Conservation (phyloP, 169 alveolate genomes). For the Theileria luwenshuni region DNA sequence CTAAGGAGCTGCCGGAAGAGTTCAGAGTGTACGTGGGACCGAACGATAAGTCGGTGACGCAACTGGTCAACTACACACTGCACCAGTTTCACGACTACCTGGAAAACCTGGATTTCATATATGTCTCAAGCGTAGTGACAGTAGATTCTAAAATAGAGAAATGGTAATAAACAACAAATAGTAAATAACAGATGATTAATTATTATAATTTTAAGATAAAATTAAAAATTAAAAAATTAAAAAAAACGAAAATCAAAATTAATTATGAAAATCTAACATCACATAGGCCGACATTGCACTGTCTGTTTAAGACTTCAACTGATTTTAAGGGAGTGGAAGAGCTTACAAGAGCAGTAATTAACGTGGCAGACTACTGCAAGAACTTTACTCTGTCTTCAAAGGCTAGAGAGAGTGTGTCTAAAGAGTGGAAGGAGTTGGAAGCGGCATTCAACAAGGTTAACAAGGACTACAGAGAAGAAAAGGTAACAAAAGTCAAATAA, state of each 20-base stretch:
- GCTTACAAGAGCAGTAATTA: slow-evolving; percentile 19
- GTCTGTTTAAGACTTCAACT: not conserved
- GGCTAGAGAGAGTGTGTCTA: slow-evolving; percentile 29
- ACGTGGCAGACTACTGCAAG: slow-evolving; percentile 55
- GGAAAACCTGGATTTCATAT: slow-evolving; percentile 38
- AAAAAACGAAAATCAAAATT: not conserved
- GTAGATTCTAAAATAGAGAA: slow-evolving; percentile 5
- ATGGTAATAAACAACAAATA: not conserved
- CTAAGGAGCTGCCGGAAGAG: slow-evolving; percentile 34
- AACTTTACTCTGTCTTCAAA: slow-evolving; percentile 37
- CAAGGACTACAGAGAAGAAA: slow-evolving; percentile 25
- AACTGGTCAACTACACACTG: slow-evolving; percentile 34
- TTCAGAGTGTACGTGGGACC: slow-evolving; percentile 50
- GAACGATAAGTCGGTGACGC: slow-evolving; percentile 47
- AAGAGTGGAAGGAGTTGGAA: slow-evolving; percentile 34
- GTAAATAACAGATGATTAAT: too few species aligned
- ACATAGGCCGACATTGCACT: slow-evolving; percentile 18
- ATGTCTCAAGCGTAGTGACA: slow-evolving; percentile 24
- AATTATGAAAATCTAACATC: not conserved
- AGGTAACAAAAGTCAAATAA: slow-evolving; percentile 3
- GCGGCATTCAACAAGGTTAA: slow-evolving; percentile 26
- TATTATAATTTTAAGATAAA: not conserved
- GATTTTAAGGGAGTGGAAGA: slow-evolving; percentile 8
- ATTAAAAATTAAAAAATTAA: too few species aligned
- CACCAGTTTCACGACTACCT: slow-evolving; percentile 23